These are phyloP conservation scores for Colletotrichum sp. DNA, from an alignment of 2,329 filamentous ascomycete genomes.

Conservation along the genomic window DNA sequence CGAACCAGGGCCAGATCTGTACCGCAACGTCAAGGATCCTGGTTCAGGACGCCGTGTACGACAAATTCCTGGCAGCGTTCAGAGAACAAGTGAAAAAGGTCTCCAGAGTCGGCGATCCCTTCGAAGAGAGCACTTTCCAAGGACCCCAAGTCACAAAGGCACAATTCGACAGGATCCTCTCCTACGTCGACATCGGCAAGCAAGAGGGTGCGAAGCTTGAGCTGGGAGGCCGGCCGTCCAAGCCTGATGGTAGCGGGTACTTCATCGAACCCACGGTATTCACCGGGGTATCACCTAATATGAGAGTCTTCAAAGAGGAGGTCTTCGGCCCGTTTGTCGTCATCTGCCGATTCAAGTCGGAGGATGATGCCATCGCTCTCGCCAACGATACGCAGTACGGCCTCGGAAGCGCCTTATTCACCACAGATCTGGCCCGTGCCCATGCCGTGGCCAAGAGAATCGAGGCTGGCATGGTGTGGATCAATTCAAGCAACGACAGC, in stretches of 20 bases:
- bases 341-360: constrained; percentile 27
- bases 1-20: constrained; percentile 65
- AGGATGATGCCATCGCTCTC: constrained; percentile 33
- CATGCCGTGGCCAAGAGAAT: constrained; percentile 54
- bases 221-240: constrained; percentile 55
- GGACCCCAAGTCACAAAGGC: constrained; percentile 70
- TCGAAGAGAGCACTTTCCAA: constrained; percentile 65
- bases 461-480: constrained; percentile 57
- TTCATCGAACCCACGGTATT: constrained; percentile 36
- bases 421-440: constrained; percentile 51
- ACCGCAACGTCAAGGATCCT: constrained; percentile 66
- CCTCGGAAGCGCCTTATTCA: constrained; percentile 62
- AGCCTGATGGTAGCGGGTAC: constrained; percentile 49
- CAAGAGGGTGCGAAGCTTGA: constrained; percentile 43
- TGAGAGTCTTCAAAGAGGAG: constrained; percentile 38
- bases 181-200: constrained; percentile 69
- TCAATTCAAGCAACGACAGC: constrained; percentile 38
- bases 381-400: constrained; percentile 57
- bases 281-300: constrained; percentile 32
- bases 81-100: constrained; percentile 58
- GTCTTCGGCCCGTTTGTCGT: constrained; percentile 41
- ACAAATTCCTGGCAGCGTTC: constrained; percentile 65
- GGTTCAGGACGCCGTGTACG: constrained; percentile 60
- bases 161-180: constrained; percentile 70
- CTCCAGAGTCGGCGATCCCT: constrained; percentile 66